Conservation (phyloP, 1,284 basidiomycete species). For the Inonotus hispidus region DNA sequence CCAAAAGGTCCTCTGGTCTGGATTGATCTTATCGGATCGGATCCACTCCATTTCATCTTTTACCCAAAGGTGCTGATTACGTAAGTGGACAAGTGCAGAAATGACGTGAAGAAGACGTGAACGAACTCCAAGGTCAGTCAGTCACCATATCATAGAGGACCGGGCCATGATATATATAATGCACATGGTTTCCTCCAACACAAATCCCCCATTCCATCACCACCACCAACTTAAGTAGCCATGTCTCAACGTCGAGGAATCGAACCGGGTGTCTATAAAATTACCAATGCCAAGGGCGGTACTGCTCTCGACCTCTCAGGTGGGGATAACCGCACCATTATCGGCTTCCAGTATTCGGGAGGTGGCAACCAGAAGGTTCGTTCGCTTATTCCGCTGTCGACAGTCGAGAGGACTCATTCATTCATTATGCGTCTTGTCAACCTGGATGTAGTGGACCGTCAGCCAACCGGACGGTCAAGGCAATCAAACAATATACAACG, state of each 20-base stretch:
- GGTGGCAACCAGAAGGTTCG: slow-evolving; percentile 18
- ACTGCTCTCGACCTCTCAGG: slow-evolving; percentile 27
- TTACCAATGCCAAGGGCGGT: slow-evolving; percentile 22
- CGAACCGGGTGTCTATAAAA: slow-evolving; percentile 21
- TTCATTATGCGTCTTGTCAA: neutral
- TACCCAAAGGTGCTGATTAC: neutral
- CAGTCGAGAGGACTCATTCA: no score
- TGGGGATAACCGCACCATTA: slow-evolving; percentile 24
- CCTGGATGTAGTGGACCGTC: slow-evolving; percentile 29
- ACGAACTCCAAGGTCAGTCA: neutral
- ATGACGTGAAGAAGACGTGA: slow-evolving; percentile 1
- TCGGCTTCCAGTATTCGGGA: slow-evolving; percentile 18
- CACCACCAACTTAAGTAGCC: no score
- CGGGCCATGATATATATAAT: no score
- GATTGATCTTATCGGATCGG: neutral
- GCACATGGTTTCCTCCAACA: neutral
- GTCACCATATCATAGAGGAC: no score
- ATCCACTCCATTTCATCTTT: neutral
- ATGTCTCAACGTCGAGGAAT: neutral
- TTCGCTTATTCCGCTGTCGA: neutral
- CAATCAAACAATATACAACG: slow-evolving; percentile 30
- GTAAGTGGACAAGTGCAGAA: neutral
- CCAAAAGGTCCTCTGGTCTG: neutral
- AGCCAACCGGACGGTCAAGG: slow-evolving; percentile 23
- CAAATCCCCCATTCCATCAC: neutral